Base-by-base conservation (phyloP, 495 filamentous ascomycete species). In the Sabuloglossum arenarium region DNA sequence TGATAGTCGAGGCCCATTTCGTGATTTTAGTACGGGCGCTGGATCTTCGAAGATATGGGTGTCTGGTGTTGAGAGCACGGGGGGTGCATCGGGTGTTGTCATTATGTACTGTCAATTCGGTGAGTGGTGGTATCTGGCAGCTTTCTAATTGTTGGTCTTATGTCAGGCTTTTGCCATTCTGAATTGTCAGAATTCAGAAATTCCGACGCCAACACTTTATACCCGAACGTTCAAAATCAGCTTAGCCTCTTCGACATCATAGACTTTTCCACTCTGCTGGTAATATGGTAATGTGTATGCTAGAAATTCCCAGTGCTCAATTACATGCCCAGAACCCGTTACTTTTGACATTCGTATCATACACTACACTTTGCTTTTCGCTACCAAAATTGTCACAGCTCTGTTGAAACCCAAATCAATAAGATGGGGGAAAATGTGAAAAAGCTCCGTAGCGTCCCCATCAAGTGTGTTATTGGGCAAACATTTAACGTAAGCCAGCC, bases 41-140 rank as follows among this genome's bases (percentile, higher is more conserved):
- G 73, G 68, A 56, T 79, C 73, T 61, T 88, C 82, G 64, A 91
- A 81, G 24, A 91, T 74, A 59, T 90, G 76, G 53, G 81, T 79
- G 53, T 88, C 88, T 23, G 88, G 85, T 1, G 91, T 96, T 0
- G 89, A 97, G 46, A 98, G 79, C 1, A 85, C 79, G 0, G 89
- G 90, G 1, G 89, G 69, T 24, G 56, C 57, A 56, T 27, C 37
- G 28, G 61, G 58, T 21, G 59, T 49, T 6, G 28, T 30, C 30
- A 46, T 27, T 29, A 57, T 58, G 45, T 8, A 3, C 12, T 14
- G 34, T 14, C 5, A 14, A 6, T 37, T 37, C 16, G 34, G 12
- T 14, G 4, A 37, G 34, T 6, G 5, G 11, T 2, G 16, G 12
- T 14, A 37, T 2, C 34, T 37, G 34, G 34, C 34, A 37, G n/a